Evolutionary conservation across 2,329 filamentous ascomycete genomes (phyloP).

Genomic region (Alternaria conjuncta): DNA sequence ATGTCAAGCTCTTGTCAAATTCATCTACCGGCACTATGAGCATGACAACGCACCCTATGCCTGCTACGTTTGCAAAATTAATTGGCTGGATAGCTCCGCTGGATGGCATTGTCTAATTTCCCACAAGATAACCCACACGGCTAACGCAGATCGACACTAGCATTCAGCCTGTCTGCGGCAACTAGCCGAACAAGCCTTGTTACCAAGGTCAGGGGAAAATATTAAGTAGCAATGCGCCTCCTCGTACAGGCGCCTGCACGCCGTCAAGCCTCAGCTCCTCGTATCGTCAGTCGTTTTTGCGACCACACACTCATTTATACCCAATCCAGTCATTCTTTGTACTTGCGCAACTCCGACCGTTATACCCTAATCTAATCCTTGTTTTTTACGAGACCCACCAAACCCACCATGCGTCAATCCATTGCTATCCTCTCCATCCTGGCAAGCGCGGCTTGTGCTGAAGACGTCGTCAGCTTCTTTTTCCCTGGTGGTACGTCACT

Average conservation of each 20-base stretch:
- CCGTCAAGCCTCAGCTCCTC: slow-evolving; percentile 1
- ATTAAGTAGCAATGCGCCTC: slow-evolving; percentile 7
- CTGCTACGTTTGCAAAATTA: not conserved
- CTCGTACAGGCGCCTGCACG: slow-evolving; percentile 5
- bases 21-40: not conserved
- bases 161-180: not conserved
- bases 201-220: slow-evolving; percentile 12
- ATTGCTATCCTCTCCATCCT: slow-evolving; percentile 25
- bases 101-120: slow-evolving; percentile 5
- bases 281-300: slow-evolving; percentile 2
- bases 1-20: not conserved
- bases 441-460: slow-evolving; percentile 23
- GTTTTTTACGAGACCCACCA: slow-evolving; percentile 5
- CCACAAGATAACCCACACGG: not conserved
- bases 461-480: slow-evolving; percentile 27
- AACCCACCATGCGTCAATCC: slow-evolving; percentile 30
- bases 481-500: slow-evolving; percentile 29
- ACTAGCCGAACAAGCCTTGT: slow-evolving; percentile 15
- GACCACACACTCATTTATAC: slow-evolving; percentile 10
- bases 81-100: not conserved
- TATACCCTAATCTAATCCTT: slow-evolving; percentile 4
- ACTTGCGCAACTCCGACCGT: not conserved
- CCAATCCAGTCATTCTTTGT: slow-evolving; percentile 4
- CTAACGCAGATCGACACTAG: slow-evolving; percentile 11
- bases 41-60: not conserved